These are phyloP conservation scores for Fraxinus platypoda DNA, from an alignment of 305 asterid genomes.

Conservation along the genomic window DNA sequence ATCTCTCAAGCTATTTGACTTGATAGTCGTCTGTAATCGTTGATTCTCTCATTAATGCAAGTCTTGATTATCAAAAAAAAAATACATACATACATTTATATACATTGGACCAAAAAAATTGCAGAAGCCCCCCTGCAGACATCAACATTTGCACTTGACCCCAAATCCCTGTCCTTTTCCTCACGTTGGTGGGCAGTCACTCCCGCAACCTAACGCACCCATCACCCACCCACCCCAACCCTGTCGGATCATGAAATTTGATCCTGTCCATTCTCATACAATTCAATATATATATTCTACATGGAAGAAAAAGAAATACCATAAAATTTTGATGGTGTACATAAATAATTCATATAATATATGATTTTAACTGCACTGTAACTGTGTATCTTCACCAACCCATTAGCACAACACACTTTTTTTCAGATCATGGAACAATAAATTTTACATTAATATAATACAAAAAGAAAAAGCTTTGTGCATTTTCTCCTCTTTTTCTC, in stretches of 20 bases:
- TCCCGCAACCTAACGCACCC: slow-evolving; percentile 2
- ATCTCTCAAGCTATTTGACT: too few species aligned
- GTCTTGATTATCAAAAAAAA: too few species aligned
- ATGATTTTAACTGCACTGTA: not conserved
- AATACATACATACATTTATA: not conserved
- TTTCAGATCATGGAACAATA: slow-evolving; percentile 27
- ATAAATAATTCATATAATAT: not conserved
- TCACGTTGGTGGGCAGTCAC: slow-evolving; percentile 33
- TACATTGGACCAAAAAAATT: not conserved
- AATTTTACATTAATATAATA: slow-evolving; percentile 1
- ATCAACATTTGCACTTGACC: slow-evolving; percentile 33
- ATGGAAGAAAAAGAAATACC: not conserved
- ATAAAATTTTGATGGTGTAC: not conserved
- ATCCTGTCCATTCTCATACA: not conserved
- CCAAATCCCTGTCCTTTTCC: slow-evolving; percentile 41
- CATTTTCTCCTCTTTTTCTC: slow-evolving; percentile 17
- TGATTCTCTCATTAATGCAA: too few species aligned
- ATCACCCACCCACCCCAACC: slow-evolving; percentile 26
- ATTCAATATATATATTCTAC: not conserved
- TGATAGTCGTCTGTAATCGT: too few species aligned
- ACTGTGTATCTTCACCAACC: slow-evolving; percentile 28
- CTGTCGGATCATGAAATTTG: slow-evolving; percentile 48
- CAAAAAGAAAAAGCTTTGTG: slow-evolving; percentile 20
- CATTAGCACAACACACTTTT: slow-evolving; percentile 44
- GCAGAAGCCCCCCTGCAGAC: slow-evolving; percentile 2